Conservation (phyloP, 257 asterid species). For the Rubia yunnanensis region DNA sequence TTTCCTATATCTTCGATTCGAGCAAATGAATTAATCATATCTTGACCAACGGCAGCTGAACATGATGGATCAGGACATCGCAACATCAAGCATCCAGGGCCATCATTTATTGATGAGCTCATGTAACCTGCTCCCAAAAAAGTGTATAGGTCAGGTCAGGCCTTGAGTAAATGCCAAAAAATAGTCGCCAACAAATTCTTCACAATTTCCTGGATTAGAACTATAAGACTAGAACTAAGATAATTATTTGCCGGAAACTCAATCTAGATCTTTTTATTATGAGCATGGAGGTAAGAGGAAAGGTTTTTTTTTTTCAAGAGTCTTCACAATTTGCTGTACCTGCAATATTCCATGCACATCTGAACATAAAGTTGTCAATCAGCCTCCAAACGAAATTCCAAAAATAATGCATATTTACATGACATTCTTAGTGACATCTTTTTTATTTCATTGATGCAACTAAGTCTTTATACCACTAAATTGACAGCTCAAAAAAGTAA, state of each 20-base stretch:
- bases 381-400: background rate
- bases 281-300: background rate
- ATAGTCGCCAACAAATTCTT: background rate
- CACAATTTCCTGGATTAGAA: background rate
- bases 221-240: background rate
- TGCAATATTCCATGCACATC: background rate
- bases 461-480: background rate
- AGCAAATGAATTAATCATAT: slow-evolving; percentile 69
- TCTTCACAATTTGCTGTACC: background rate
- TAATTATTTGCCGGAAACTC: background rate
- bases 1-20: slow-evolving; percentile 49
- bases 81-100: slow-evolving; percentile 90
- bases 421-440: too few species aligned
- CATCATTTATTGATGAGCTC: slow-evolving; percentile 68
- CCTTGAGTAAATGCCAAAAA: background rate
- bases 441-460: too few species aligned
- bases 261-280: background rate
- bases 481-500: background rate
- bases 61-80: slow-evolving; percentile 98
- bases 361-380: background rate
- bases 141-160: slow-evolving; percentile 8
- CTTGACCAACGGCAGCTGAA: slow-evolving; percentile 74
- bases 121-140: slow-evolving; percentile 60
- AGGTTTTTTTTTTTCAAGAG: background rate
- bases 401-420: background rate